These are phyloP conservation scores for Cercospora beticola DNA, from an alignment of 2,329 filamentous ascomycete genomes.

Conservation along the genomic window DNA sequence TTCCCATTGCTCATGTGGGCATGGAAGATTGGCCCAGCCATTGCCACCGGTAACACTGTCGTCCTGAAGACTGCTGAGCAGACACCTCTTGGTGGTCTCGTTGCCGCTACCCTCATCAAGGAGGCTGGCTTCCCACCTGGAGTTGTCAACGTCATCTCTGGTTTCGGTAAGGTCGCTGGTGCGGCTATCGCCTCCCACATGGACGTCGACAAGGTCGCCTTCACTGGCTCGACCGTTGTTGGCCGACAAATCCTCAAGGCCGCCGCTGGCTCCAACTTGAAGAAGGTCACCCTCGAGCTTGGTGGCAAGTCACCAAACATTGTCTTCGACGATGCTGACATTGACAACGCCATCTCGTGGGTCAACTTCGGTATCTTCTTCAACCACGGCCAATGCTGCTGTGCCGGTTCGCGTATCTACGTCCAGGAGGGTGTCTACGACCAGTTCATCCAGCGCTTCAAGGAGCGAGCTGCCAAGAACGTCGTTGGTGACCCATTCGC, in stretches of 20 bases:
- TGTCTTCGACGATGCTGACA: constrained; percentile 74
- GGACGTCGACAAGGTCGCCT: constrained; percentile 80
- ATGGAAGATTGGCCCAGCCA: constrained; percentile 78
- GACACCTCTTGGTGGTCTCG: constrained; percentile 68
- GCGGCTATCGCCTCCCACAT: constrained; percentile 74
- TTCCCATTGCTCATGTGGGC: constrained; percentile 31
- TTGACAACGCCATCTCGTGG: constrained; percentile 75
- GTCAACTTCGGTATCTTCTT: constrained; percentile 65
- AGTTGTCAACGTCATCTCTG: constrained; percentile 68
- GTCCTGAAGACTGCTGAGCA: constrained; percentile 76
- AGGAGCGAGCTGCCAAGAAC: constrained; percentile 71
- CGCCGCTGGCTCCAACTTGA: constrained; percentile 72
- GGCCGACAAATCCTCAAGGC: constrained; percentile 79
- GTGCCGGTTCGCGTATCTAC: constrained; percentile 78
- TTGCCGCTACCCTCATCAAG: constrained; percentile 65
- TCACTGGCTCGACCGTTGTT: constrained; percentile 74
- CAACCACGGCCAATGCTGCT: constrained; percentile 65
- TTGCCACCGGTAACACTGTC: constrained; percentile 70
- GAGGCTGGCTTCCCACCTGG: constrained; percentile 77
- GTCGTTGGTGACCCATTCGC: constrained; percentile 81
- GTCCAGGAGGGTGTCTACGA: constrained; percentile 86
- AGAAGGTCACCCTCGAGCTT: constrained; percentile 79
- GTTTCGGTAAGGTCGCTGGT: constrained; percentile 75
- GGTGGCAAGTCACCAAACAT: constrained; percentile 81
- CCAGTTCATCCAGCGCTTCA: constrained; percentile 79